phyloP scores from a whole-genome alignment of 2,329 filamentous ascomycete species.

The Xylaria digitata region DNA sequence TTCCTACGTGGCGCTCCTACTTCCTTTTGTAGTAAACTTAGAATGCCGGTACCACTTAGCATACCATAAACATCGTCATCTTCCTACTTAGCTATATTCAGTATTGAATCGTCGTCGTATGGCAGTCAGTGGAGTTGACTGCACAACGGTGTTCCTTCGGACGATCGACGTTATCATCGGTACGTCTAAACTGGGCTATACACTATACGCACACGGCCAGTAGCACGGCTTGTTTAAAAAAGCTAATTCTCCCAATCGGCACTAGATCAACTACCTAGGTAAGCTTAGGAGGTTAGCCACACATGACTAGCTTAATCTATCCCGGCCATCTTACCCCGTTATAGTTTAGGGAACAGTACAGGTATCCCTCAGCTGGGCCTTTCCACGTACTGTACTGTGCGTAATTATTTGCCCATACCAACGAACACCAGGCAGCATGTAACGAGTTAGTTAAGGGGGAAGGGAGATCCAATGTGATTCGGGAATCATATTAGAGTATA shows the following conservation, averaged over 20 bases:
- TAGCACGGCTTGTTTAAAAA: slow-evolving; percentile 15
- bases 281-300: slow-evolving; percentile 15
- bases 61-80: neutral
- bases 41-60: neutral
- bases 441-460: neutral
- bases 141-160: slow-evolving; percentile 23
- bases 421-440: neutral
- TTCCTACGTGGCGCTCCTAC: slow-evolving; percentile 18
- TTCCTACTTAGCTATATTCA: neutral
- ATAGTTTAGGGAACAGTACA: slow-evolving; percentile 14
- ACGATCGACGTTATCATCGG: slow-evolving; percentile 17
- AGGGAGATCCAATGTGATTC: slow-evolving; percentile 11
- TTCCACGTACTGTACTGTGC: slow-evolving; percentile 10
- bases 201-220: slow-evolving; percentile 5
- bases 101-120: neutral
- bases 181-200: neutral
- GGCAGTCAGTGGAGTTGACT: slow-evolving; percentile 1
- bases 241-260: slow-evolving; percentile 23
- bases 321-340: slow-evolving; percentile 33
- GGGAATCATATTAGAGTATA: slow-evolving; percentile 14
- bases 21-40: neutral
- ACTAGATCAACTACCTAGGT: slow-evolving; percentile 21
- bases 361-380: slow-evolving; percentile 22
- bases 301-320: slow-evolving; percentile 36
- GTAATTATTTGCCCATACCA: neutral